Evolutionary conservation across 441 rosid species (phyloP), one percentile per base, ranked within the genome.

Genomic region (Aleurites moluccanus): DNA sequence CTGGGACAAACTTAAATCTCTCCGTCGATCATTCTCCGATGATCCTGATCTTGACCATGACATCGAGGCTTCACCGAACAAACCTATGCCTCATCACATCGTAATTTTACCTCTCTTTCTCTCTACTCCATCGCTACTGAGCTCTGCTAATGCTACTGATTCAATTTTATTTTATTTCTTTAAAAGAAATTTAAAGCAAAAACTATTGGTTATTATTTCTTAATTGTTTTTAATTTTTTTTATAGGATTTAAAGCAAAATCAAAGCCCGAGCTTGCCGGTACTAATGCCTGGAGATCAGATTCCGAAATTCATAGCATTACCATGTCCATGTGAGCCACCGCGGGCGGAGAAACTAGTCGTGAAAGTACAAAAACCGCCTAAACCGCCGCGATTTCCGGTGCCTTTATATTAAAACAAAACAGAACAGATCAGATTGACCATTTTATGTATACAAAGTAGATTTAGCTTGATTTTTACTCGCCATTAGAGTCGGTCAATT

Each of bases 1-100:
- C 79, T 92, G 95, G 98, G 97, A 92, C 57, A 94, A 92, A 82
- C 86, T 91, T 81, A 83, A 92, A 28, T 90, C 97, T 38, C 86
- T 91, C 84, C 97, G 97, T 59, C 91, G 88, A 2, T 84, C 92
- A 74, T 75, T 78, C 60, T 69, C 87, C 74, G 79, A 80, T 10
- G 82, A 79, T 62, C 25, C 81, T 14, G 83, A 79, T 73, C 83
- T 80, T 6, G 86, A 75, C 20, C 73, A 69, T 45, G 92, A 86
- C 47, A 68, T 85, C 74, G 92, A 90, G 62, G 82, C 90, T 4
- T 85, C 87, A 2, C 89, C 89, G 0, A 70, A 81, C 30, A 91
- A 90, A 68, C 74, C 88, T 38, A 86, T 70, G 23, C 79, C 75
- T 3, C 66, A 75, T 16, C 73, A 38, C 72, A 70, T 52, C 87